Evolutionary conservation across 1,284 basidiomycete species (phyloP).

Genomic region (Gymnopus androsaceus): DNA sequence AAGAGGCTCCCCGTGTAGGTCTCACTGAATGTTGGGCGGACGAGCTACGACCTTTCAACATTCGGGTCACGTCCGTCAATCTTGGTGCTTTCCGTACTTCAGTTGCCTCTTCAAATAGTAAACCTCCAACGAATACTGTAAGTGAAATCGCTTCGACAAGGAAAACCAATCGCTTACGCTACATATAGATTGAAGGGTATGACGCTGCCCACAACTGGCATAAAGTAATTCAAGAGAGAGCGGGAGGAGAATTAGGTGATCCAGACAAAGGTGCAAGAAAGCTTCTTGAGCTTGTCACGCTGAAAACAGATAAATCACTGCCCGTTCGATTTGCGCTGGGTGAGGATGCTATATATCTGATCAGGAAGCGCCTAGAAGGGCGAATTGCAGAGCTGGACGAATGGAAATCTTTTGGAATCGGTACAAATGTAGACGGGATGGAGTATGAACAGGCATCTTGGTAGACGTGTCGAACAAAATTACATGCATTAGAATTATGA

Average conservation of each 20-base stretch:
- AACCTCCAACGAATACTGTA: slow-evolving; percentile 7
- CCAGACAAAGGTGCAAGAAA: slow-evolving; percentile 10
- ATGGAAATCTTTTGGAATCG: slow-evolving; percentile 7
- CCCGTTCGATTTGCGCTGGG: slow-evolving; percentile 8
- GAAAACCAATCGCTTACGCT: too few species aligned
- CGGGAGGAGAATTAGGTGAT: slow-evolving; percentile 14
- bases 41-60: slow-evolving; percentile 16
- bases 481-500: too few species aligned
- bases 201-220: neutral
- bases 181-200: slow-evolving; percentile 9
- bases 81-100: slow-evolving; percentile 16
- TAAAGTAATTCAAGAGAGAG: neutral
- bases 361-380: neutral
- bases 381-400: slow-evolving; percentile 3
- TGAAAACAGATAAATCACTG: slow-evolving; percentile 2
- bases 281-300: slow-evolving; percentile 10
- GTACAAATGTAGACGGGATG: slow-evolving; percentile 5
- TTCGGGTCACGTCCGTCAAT: slow-evolving; percentile 7
- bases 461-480: too few species aligned
- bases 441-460: neutral
- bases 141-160: neutral
- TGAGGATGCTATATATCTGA: slow-evolving; percentile 7
- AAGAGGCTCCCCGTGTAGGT: neutral
- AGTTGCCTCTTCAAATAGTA: slow-evolving; percentile 2
- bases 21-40: slow-evolving; percentile 13